These are phyloP conservation scores for Yarrowia bubula DNA, from an alignment of 805 yeast species.

Conservation along the genomic window DNA sequence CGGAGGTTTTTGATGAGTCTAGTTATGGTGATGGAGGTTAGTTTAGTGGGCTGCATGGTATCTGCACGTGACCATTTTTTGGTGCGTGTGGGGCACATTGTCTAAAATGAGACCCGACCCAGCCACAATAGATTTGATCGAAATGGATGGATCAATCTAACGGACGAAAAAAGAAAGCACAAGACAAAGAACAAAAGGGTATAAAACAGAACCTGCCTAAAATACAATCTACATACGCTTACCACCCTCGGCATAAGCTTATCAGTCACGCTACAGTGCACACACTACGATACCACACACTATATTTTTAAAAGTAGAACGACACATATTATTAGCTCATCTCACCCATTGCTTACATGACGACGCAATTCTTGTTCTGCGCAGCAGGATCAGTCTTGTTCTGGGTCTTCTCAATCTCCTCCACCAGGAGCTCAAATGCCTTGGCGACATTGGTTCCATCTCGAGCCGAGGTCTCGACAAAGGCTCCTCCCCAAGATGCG, in stretches of 20 bases:
- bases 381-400: conserved; percentile 41
- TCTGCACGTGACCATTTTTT: conserved; percentile 18
- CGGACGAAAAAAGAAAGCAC: background rate
- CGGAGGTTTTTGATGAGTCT: background rate
- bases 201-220: no score
- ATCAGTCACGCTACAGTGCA: no score
- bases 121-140: no score
- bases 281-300: background rate
- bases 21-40: conserved; percentile 14
- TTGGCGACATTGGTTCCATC: conserved; percentile 65
- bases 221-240: no score
- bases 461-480: conserved; percentile 81
- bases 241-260: no score
- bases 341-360: conserved; percentile 40
- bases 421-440: conserved; percentile 60
- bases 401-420: conserved; percentile 61
- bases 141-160: no score
- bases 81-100: conserved; percentile 9
- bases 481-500: conserved; percentile 62
- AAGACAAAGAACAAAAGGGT: no score
- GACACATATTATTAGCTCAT: background rate
- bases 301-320: background rate
- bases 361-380: conserved; percentile 49
- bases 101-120: background rate
- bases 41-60: conserved; percentile 13